Evolutionary conservation across 345 rosid genomes (phyloP), one percentile per base, ranked within the genome.

Genomic region (Salix brachista): DNA sequence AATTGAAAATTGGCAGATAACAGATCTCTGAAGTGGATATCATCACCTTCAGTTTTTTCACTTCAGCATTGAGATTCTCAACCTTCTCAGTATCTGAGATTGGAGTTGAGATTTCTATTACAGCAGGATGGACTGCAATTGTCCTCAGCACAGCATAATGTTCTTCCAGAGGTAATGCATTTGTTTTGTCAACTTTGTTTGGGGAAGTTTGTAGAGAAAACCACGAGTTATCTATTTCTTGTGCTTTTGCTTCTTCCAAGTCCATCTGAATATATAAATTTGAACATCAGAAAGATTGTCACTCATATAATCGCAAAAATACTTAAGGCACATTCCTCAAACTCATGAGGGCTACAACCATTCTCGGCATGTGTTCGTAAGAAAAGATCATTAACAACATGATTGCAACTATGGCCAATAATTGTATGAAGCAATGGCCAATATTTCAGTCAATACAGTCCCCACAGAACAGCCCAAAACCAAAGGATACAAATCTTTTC

Each of bases 11-110:
- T 46, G 52, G 52, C 52, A 46, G 14, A 46, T 46, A 14, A 0
- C 18, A 12, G 6, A 46, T 5, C 52, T 46, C 52, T 12, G 52
- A 46, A 46, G 17, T 46, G 19, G 52, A 14, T 46, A 78, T 54
- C 72, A 75, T 80, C 87, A 93, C 97, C 94, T 90, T 91, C 77
- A 91, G 81, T 78, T 79, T 83, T 75, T 87, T 81, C 65, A 89
- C 89, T 76, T 92, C 90, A 18, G 83, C 87, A 50, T 77, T 66
- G 82, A 88, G 90, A 62, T 85, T 70, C 78, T 86, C 91, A 30
- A 88, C 76, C 65, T 71, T 58, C 72, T 86, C 85, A 52, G 86
- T 76, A 77, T 83, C 91, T 34, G 81, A 84, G 65, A 67, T 52
- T 52, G 83, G 72, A 74, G 67, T 69, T 48, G 79, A 71, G 70